A percentile compares a stretch with the other conserved stretches of the same genome.
Evolutionary conservation across 768 basidiomycete genomes (phyloP).

Genomic region (Termitomyces sp.): DNA sequence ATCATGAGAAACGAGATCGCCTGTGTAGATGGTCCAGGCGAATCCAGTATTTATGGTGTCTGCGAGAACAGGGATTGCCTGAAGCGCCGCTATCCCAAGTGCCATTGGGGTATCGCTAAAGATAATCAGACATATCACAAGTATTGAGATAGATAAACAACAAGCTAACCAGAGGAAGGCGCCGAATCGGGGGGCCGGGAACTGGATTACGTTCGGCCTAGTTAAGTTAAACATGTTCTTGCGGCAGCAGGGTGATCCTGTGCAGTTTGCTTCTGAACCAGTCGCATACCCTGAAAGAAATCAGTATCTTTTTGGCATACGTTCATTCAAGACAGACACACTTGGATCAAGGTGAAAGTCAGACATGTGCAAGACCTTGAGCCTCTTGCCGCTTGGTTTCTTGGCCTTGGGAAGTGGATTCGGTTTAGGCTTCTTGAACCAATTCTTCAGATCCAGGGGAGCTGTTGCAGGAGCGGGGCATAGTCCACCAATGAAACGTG

Average conservation of each 20-base stretch:
- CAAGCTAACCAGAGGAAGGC: slow-evolving; percentile 46
- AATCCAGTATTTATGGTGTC: slow-evolving; percentile 58
- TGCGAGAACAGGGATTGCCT: slow-evolving; percentile 63
- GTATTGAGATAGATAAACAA: not conserved
- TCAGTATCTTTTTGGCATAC: not conserved
- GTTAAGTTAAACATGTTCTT: slow-evolving; percentile 39
- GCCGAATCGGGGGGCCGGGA: slow-evolving; percentile 66
- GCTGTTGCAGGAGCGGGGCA: slow-evolving; percentile 55
- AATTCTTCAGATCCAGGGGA: slow-evolving; percentile 55
- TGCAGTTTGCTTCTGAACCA: slow-evolving; percentile 72
- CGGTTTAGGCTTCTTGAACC: slow-evolving; percentile 79
- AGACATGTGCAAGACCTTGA: slow-evolving; percentile 71
- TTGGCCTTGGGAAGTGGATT: slow-evolving; percentile 53
- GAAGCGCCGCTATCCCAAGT: slow-evolving; percentile 50
- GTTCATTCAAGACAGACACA: slow-evolving; percentile 20
- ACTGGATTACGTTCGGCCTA: slow-evolving; percentile 43
- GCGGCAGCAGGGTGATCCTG: slow-evolving; percentile 57
- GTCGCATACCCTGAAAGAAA: slow-evolving; percentile 51
- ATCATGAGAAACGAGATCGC: slow-evolving; percentile 73
- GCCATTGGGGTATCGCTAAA: slow-evolving; percentile 60
- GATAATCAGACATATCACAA: not conserved
- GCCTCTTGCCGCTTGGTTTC: slow-evolving; percentile 53
- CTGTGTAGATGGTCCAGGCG: slow-evolving; percentile 62
- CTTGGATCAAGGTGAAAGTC: slow-evolving; percentile 75
- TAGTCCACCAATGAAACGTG: slow-evolving; percentile 44